Evolutionary conservation across 371 early-diverging fungal species (phyloP).

Genomic region (Batrachochytrium dendrobatidis): DNA sequence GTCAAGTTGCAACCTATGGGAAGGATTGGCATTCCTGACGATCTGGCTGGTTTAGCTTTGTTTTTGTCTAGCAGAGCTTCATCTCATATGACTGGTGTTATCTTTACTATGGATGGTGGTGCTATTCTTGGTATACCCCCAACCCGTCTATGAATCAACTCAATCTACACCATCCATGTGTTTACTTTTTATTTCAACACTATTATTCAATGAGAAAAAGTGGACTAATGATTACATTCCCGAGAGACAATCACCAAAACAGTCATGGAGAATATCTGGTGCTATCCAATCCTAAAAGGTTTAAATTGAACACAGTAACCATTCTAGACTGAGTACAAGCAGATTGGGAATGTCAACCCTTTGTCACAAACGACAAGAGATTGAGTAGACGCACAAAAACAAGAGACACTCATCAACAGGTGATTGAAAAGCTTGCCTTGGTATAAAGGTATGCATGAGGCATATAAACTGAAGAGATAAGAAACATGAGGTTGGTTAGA

Average conservation of each 20-base stretch:
- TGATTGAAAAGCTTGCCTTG: too few relatives aligned
- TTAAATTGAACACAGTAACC: not conserved
- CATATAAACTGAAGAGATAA: too few relatives aligned
- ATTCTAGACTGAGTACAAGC: too few relatives aligned
- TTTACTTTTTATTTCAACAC: not conserved
- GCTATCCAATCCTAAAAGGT: not conserved
- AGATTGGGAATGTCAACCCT: too few relatives aligned
- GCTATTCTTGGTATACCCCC: not conserved
- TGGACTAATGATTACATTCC: too few relatives aligned
- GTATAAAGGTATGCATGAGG: too few relatives aligned
- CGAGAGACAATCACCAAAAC: too few relatives aligned
- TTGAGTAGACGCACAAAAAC: too few relatives aligned
- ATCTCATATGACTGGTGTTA: slow-evolving; percentile 74
- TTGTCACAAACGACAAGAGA: too few relatives aligned
- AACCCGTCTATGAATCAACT: not conserved
- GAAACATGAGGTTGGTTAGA: too few relatives aligned
- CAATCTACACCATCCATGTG: not conserved
- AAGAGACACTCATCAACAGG: too few relatives aligned
- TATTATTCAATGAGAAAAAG: not conserved
- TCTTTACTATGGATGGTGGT: slow-evolving; percentile 87
- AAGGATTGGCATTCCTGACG: slow-evolving; percentile 72
- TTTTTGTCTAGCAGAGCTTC: slow-evolving; percentile 73
- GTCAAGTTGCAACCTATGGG: slow-evolving; percentile 47
- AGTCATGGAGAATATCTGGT: not conserved
- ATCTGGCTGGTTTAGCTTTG: slow-evolving; percentile 77